Conservation (phyloP, 2,329 filamentous ascomycete genomes). For the Diaporthe amygdali region DNA sequence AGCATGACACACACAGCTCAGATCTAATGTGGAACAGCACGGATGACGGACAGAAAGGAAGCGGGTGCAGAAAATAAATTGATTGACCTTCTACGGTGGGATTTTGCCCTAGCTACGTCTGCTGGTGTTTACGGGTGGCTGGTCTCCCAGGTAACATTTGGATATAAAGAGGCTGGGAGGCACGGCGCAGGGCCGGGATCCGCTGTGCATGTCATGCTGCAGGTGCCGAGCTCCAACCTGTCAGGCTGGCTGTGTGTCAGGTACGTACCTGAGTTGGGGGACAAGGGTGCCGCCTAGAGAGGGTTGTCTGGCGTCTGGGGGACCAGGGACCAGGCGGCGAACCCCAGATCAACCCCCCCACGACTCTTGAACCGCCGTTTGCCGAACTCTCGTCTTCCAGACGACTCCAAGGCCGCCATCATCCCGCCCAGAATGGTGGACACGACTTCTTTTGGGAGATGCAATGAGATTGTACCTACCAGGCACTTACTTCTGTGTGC, state of each 20-base stretch:
- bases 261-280: neutral
- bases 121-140: conserved; percentile 25
- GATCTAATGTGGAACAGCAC: conserved; percentile 11
- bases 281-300: neutral
- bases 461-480: neutral
- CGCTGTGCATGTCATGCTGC: conserved; percentile 5
- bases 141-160: conserved; percentile 23
- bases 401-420: conserved; percentile 6
- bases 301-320: neutral
- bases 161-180: conserved; percentile 21
- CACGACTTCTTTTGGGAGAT: neutral
- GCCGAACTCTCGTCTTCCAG: neutral
- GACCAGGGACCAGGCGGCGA: neutral
- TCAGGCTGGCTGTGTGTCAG: neutral
- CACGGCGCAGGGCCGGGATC: neutral
- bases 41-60: conserved; percentile 3
- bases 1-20: conserved; percentile 17
- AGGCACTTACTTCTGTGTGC: neutral
- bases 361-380: conserved; percentile 18
- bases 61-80: conserved; percentile 6
- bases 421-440: neutral
- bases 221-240: conserved; percentile 17
- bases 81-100: neutral
- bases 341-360: conserved; percentile 3
- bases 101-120: neutral